A percentile compares a stretch with the other conserved stretches of the same genome.
These are phyloP conservation scores for Platismatia glauca DNA, from an alignment of 495 filamentous ascomycete genomes.

Conservation along the genomic window DNA sequence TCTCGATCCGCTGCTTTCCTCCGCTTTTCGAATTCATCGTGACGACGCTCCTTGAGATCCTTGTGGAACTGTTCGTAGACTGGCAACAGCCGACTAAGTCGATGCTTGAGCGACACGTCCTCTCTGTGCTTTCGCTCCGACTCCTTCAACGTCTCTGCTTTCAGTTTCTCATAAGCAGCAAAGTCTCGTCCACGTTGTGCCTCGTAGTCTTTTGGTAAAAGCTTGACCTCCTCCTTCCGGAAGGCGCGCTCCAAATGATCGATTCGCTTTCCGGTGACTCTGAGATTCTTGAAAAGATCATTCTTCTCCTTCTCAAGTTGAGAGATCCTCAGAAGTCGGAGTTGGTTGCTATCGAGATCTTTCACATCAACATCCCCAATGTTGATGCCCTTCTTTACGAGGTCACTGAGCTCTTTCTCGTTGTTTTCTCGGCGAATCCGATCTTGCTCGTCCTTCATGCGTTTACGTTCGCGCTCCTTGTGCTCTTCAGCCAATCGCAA, in stretches of 20 bases:
- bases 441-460: slow-evolving; percentile 80
- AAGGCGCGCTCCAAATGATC: slow-evolving; percentile 97
- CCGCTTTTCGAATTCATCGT: slow-evolving; percentile 91
- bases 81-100: slow-evolving; percentile 71
- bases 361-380: slow-evolving; percentile 66
- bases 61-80: slow-evolving; percentile 73
- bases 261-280: slow-evolving; percentile 87
- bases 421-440: slow-evolving; percentile 88
- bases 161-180: slow-evolving; percentile 68
- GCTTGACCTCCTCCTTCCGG: slow-evolving; percentile 88
- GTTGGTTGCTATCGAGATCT: slow-evolving; percentile 77
- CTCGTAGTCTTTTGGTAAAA: slow-evolving; percentile 78
- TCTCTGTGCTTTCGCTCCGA: slow-evolving; percentile 81
- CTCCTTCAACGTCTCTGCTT: slow-evolving; percentile 66
- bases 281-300: slow-evolving; percentile 76
- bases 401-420: slow-evolving; percentile 89
- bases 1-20: slow-evolving; percentile 82
- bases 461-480: slow-evolving; percentile 78
- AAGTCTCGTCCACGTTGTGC: slow-evolving; percentile 71
- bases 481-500: slow-evolving; percentile 83
- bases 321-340: slow-evolving; percentile 87
- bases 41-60: slow-evolving; percentile 71
- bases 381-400: slow-evolving; percentile 86
- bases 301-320: slow-evolving; percentile 98
- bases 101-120: slow-evolving; percentile 85